Evolutionary conservation across 2,329 filamentous ascomycete species (phyloP), one percentile per base, ranked within the genome.

Genomic region (Paraphoma sp.): DNA sequence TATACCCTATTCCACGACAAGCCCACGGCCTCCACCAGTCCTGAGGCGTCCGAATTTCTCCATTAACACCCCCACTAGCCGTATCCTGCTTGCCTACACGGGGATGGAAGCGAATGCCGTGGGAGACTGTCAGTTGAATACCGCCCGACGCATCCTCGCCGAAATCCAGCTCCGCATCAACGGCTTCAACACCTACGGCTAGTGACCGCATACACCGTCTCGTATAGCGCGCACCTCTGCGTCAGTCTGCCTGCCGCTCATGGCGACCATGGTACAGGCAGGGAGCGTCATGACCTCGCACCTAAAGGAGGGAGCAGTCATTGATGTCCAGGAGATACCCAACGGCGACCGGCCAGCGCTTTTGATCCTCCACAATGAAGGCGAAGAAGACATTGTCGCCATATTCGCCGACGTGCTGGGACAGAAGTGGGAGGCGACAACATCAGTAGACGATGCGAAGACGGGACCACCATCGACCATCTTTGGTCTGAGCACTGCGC

Each of bases 351-450:
- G 67, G 64, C 79, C 79, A 51, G 75, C 78, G 60, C 69, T 81
- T 56, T 69, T 81, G 57, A 71, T 95, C 57, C 77, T 94, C 16
- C 92, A 89, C 74, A 87, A 89, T 10, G 81, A 81, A 18, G 88
- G 86, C 16, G 90, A 94, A 73, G 89, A 93, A 57, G 83, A 84
- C 41, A 91, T 95, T 60, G 87, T 93, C 29, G 85, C 86, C 18
- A 80, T 91, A 33, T 90, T 93, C 65, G 91, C 91, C 28, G 90
- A 94, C 68, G 88, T 94, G 7, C 78, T 95, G 42, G 91, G 92
- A 12, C 91, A 93, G 72, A 85, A 88, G 17, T 89, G 85, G 77
- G 84, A 83, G 56, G 80, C 89, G 43, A 85, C 85, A 51, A 75
- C 80, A 31, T 79, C 83, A 53, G 82, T 90, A 74, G 78, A 81